Evolutionary conservation across 352 stramenopile genomes (phyloP), one percentile per base, ranked within the genome.

Genomic region (Phytophthora quininea): DNA sequence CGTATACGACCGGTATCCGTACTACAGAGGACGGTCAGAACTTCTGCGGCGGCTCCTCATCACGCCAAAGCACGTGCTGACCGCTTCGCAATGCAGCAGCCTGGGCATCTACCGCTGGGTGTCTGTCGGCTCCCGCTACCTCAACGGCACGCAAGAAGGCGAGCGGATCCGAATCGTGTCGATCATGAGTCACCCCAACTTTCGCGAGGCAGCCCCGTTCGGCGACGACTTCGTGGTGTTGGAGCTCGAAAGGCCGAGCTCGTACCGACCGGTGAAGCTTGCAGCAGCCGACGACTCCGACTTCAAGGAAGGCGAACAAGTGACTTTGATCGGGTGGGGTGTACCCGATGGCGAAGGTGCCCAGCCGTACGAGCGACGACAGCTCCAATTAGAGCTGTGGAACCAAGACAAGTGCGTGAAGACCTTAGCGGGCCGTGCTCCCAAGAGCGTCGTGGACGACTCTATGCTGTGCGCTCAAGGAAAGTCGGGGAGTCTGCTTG

Each of bases 151-250:
- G 8, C 43, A 49, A 49, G 43, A 49, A 12, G 43, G 43, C 43
- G 43, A 49, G 15, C 43, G 29, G 15, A 49, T 49, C 43, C 10
- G 15, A 49, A 24, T 49, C 9, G 43, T 49, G 43, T 2, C 43
- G 4, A 9, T 53, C 27, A 24, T 33, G 30, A 53, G 19, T 29
- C 5, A 38, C 7, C 27, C 7, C 3, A 53, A 38, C 24, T 53
- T 37, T 15, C 19, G 19, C 40, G 55, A 42, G 2, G 6, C 6
- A 11, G 31, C 51, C 7, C 12, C 37, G 32, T 49, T 47, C 15
- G 24, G 32, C 3, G 58, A 76, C 42, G 82, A 89, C 63, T 79
- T 78, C 54, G 30, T 73, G 12, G 62, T 90, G 14, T 49, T 89
- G 11, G 67, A 71, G 55, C 75, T 76, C 37, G 59, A 62, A 45